These are phyloP conservation scores for Trypanosoma brucei DNA, from an alignment of 208 protist genomes.

Conservation along the genomic window DNA sequence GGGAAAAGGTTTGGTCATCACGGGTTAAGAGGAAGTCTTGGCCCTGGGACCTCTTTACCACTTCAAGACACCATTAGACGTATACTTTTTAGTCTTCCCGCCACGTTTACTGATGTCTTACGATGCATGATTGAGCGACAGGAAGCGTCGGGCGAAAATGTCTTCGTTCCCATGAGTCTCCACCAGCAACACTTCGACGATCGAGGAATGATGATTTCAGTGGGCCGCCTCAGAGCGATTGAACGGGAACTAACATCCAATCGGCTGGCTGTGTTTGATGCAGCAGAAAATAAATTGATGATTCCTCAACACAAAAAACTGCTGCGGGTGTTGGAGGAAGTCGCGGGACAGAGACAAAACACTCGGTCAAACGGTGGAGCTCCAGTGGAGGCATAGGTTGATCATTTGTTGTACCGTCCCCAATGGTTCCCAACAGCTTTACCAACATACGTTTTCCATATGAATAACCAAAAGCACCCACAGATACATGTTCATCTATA, in stretches of 20 bases:
- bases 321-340: conserved; percentile 61
- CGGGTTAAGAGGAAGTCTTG: conserved; percentile 5
- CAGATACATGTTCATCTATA: too few species aligned
- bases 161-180: conserved; percentile 49
- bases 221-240: conserved; percentile 58
- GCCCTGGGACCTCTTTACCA: conserved; percentile 22
- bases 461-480: too few species aligned
- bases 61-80: conserved; percentile 79
- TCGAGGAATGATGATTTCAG: conserved; percentile 59
- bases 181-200: conserved; percentile 54
- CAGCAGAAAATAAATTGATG: conserved; percentile 65
- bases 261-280: conserved; percentile 68
- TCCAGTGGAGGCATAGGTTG: conserved; percentile 13
- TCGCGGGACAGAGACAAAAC: conserved; percentile 34
- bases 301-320: conserved; percentile 63
- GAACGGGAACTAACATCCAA: conserved; percentile 82
- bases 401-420: neutral
- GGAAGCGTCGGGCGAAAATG: conserved; percentile 58
- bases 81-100: conserved; percentile 67
- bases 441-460: too few species aligned
- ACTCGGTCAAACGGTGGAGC: conserved; percentile 5
- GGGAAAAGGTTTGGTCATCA: conserved; percentile 8
- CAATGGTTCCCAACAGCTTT: neutral
- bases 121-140: conserved; percentile 58
- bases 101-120: conserved; percentile 57